These are phyloP conservation scores for Grigorovia humatica DNA, from an alignment of 805 yeast genomes.

Conservation along the genomic window DNA sequence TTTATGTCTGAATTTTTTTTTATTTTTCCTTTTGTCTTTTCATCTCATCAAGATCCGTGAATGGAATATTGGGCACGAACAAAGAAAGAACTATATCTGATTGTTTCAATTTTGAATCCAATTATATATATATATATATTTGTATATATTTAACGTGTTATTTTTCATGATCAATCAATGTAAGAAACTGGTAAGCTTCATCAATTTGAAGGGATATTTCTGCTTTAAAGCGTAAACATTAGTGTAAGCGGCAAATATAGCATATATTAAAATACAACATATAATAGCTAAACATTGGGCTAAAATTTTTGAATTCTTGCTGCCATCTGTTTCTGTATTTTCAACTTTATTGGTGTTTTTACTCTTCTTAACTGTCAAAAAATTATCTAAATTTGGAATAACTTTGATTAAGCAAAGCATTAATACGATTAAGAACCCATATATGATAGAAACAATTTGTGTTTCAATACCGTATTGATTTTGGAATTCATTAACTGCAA, in stretches of 20 bases:
- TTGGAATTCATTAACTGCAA: conserved; percentile 55
- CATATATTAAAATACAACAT: conserved; percentile 37
- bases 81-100: too few relatives aligned
- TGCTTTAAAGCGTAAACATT: conserved; percentile 61
- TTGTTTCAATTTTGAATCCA: too few relatives aligned
- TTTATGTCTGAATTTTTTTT: background rate
- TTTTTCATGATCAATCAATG: background rate
- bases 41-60: too few relatives aligned
- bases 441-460: conserved; percentile 66
- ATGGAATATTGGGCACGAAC: too few relatives aligned
- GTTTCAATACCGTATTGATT: conserved; percentile 82
- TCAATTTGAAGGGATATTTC: conserved; percentile 61
- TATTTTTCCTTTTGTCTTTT: too few relatives aligned
- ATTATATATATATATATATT: background rate
- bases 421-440: conserved; percentile 55
- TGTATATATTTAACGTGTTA: background rate
- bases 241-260: conserved; percentile 54
- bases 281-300: conserved; percentile 38
- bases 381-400: conserved; percentile 32
- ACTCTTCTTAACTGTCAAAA: background rate
- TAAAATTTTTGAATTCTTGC: background rate
- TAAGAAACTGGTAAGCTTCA: conserved; percentile 22
- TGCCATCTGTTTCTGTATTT: conserved; percentile 21
- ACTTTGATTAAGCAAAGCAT: conserved; percentile 49
- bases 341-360: conserved; percentile 12